Evolutionary conservation across 2,329 filamentous ascomycete species (phyloP), one percentile per base, ranked within the genome.

Genomic region (Alternaria ethzedia): DNA sequence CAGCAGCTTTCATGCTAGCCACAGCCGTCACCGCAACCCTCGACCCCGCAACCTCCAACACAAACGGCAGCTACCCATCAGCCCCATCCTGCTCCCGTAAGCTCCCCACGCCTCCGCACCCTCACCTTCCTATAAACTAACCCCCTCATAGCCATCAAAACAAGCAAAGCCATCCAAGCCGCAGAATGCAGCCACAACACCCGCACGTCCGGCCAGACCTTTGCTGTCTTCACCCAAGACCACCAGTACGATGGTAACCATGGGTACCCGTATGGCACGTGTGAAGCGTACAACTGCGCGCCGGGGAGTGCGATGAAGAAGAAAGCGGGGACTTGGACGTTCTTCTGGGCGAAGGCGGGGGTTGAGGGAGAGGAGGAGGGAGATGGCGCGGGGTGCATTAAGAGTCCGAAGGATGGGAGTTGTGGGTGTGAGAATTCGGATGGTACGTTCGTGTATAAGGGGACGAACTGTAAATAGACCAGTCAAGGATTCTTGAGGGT

Each of bases 181-280:
- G 80, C 81, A 44, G 81, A 83, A 66, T 82, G 81, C 73, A 73
- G 75, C 56, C 75, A 82, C 71, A 82, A 82, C 72, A 82, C 80
- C 1, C 79, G 80, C 45, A 71, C 70, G 12, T 66, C 69, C 41
- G 75, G 63, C 1, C 77, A 82, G 62, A 82, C 79, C 13, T 82
- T 82, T 46, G 80, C 80, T 49, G 70, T 81, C 54, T 82, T 81
- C 70, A 76, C 71, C n/a, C 80, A 77, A 7, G 82, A 85, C 71
- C 83, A 84, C 71, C 70, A 83, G 59, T 84, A 84, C 69, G 81
- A 85, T 65, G 65, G 62, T 21, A 69, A 69, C 63, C 58, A 84
- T 61, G 84, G 84, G 23, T 80, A 78, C 3, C 83, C 83, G 3
- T 85, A 85, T 68, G 84, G 83, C 2, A 85, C 82, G 5, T 86